Conservation (phyloP, 257 asterid genomes). For the Lavandula angustifolia region DNA sequence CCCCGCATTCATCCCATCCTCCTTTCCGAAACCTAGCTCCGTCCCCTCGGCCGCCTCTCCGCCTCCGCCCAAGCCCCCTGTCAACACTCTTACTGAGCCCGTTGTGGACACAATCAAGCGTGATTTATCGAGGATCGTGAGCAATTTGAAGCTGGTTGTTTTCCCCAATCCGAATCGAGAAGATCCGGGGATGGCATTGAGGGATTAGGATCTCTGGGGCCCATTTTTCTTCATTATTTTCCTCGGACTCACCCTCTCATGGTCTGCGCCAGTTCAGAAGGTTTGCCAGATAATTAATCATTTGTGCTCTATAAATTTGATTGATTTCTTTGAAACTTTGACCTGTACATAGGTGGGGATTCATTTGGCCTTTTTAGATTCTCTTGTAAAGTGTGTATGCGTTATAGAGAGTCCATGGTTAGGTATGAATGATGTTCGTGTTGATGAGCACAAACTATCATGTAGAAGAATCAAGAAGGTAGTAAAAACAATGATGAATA, state of each 20-base stretch:
- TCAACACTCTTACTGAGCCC: slow-evolving; percentile 78
- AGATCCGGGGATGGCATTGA: slow-evolving; percentile 81
- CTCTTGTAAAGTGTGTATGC: neutral
- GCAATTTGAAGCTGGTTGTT: slow-evolving; percentile 78
- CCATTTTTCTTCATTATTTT: slow-evolving; percentile 86
- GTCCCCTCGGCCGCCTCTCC: slow-evolving; percentile 20
- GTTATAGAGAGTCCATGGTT: neutral
- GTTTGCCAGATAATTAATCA: neutral
- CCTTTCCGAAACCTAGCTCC: slow-evolving; percentile 4
- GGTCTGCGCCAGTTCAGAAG: slow-evolving; percentile 88
- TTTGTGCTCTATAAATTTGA: neutral
- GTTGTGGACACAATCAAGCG: slow-evolving; percentile 81
- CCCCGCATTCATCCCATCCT: slow-evolving; percentile 50
- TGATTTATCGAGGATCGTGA: slow-evolving; percentile 66
- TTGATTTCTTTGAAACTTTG: too few relatives aligned
- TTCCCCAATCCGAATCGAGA: slow-evolving; percentile 81
- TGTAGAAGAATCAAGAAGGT: too few relatives aligned
- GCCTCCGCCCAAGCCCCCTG: slow-evolving; percentile 36
- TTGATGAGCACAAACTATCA: neutral
- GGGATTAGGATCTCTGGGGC: slow-evolving; percentile 92
- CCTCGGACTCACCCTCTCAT: slow-evolving; percentile 76
- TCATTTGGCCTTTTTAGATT: neutral
- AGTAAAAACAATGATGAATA: too few relatives aligned
- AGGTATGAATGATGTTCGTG: slow-evolving; percentile 2
- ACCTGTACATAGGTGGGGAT: neutral